phyloP scores from a whole-genome alignment of 2,329 filamentous ascomycete species.

The Diaporthe eres region DNA sequence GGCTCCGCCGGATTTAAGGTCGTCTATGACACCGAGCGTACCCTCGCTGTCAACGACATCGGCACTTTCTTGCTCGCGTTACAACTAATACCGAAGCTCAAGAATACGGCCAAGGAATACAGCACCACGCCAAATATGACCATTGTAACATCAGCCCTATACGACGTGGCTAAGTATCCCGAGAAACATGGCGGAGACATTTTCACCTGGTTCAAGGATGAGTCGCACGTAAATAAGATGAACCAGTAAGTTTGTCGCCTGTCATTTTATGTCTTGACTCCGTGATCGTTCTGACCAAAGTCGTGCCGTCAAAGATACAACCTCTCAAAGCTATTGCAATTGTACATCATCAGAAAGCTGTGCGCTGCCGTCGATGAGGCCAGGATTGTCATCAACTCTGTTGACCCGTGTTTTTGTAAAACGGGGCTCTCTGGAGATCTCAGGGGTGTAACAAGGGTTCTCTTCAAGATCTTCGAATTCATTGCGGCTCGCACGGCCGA shows the following conservation, averaged over 20 bases:
- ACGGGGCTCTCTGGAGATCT: conserved; percentile 41
- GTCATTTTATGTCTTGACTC: not conserved
- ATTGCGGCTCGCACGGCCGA: conserved; percentile 43
- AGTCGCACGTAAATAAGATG: conserved; percentile 38
- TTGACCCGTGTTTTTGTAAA: conserved; percentile 46
- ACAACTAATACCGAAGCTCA: conserved; percentile 42
- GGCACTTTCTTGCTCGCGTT: conserved; percentile 42
- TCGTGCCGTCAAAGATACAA: conserved; percentile 39
- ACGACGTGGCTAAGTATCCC: conserved; percentile 45
- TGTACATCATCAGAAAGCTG: conserved; percentile 40
- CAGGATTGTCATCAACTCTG: conserved; percentile 45
- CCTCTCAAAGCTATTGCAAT: conserved; percentile 44
- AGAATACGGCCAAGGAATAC: conserved; percentile 37
- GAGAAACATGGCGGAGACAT: conserved; percentile 43
- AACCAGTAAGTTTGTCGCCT: conserved; percentile 34
- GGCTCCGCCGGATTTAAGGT: conserved; percentile 30
- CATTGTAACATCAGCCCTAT: conserved; percentile 43
- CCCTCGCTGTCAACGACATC: conserved; percentile 39
- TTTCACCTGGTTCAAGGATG: conserved; percentile 42
- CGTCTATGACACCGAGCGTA: conserved; percentile 42
- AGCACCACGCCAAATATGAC: conserved; percentile 41
- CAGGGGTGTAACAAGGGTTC: conserved; percentile 3
- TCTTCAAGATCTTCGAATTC: conserved; percentile 40
- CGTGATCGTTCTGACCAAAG: not conserved
- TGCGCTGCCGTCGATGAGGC: conserved; percentile 31